Conservation (phyloP, 2,329 filamentous ascomycete species). For the Xylariaceae sp. region DNA sequence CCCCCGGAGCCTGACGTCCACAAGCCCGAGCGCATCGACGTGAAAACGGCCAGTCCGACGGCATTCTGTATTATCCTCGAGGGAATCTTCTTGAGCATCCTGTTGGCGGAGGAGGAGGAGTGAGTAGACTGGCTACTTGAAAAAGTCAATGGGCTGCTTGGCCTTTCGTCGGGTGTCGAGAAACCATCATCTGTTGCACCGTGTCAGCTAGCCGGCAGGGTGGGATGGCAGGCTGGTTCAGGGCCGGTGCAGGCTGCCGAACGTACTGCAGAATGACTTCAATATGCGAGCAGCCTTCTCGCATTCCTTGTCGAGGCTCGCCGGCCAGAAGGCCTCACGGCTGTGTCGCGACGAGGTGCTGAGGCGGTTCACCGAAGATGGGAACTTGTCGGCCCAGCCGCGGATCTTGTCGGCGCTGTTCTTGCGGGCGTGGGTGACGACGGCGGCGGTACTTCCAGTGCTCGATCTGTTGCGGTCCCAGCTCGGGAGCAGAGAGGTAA, state of each 20-base stretch:
- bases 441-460: constrained; percentile 31
- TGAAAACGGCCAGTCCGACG: constrained; percentile 87
- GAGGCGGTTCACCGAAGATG: constrained; percentile 58
- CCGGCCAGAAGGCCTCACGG: constrained; percentile 76
- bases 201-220: constrained; percentile 11
- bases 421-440: constrained; percentile 24
- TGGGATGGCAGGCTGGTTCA: constrained; percentile 9
- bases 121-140: constrained; percentile 31
- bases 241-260: constrained; percentile 4
- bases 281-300: constrained; percentile 87
- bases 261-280: constrained; percentile 79
- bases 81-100: constrained; percentile 72
- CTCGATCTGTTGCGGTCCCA: constrained; percentile 25
- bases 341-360: constrained; percentile 55
- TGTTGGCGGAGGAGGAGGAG: constrained; percentile 31
- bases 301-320: constrained; percentile 77
- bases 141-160: constrained; percentile 21
- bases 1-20: constrained; percentile 90
- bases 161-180: constrained; percentile 36
- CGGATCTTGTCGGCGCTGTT: constrained; percentile 31
- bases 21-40: constrained; percentile 86
- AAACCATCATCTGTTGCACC: constrained; percentile 48
- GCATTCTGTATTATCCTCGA: constrained; percentile 78
- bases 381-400: constrained; percentile 38
- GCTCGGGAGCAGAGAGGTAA: constrained; percentile 36